Percentiles rank a stretch among this genome's conserved stretches.
Evolutionary conservation across 1,284 basidiomycete genomes (phyloP).

Genomic region (Trametes pubescens): DNA sequence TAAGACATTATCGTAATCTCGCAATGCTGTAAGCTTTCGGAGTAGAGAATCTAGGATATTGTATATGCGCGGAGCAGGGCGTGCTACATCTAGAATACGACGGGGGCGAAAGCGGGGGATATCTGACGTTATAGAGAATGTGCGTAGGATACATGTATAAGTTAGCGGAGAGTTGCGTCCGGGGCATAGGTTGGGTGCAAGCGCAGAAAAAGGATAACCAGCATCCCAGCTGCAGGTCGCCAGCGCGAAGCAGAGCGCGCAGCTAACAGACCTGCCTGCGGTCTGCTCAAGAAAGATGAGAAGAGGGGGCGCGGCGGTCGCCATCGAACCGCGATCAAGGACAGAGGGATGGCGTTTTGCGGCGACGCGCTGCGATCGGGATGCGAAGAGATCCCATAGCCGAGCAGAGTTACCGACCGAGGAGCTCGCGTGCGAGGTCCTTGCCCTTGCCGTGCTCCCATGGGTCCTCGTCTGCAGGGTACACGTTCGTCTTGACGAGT

Average conservation of each 20-base stretch:
- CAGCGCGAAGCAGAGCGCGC: neutral
- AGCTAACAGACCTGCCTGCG: conserved; percentile 12
- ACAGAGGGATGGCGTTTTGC: neutral
- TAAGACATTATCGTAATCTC: conserved; percentile 14
- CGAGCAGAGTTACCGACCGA: conserved; percentile 19
- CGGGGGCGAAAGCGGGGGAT: neutral
- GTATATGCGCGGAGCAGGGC: conserved; percentile 13
- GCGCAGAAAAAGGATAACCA: neutral
- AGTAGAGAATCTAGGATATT: conserved; percentile 15
- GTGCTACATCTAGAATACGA: conserved; percentile 21
- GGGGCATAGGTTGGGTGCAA: neutral
- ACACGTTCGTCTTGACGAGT: conserved; percentile 45
- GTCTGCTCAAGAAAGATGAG: conserved; percentile 9
- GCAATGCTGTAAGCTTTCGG: conserved; percentile 18
- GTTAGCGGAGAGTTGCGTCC: neutral
- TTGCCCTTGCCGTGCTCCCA: conserved; percentile 53
- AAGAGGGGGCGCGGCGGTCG: neutral
- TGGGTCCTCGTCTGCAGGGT: conserved; percentile 40
- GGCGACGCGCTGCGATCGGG: neutral
- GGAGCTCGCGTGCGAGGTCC: conserved; percentile 47
- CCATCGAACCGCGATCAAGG: neutral
- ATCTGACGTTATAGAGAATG: neutral
- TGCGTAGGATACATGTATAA: conserved; percentile 14
- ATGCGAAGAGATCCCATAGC: neutral
- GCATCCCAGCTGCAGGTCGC: neutral